Evolutionary conservation across 371 early-diverging fungal species (phyloP).

Genomic region (Nematocida ironsii): DNA sequence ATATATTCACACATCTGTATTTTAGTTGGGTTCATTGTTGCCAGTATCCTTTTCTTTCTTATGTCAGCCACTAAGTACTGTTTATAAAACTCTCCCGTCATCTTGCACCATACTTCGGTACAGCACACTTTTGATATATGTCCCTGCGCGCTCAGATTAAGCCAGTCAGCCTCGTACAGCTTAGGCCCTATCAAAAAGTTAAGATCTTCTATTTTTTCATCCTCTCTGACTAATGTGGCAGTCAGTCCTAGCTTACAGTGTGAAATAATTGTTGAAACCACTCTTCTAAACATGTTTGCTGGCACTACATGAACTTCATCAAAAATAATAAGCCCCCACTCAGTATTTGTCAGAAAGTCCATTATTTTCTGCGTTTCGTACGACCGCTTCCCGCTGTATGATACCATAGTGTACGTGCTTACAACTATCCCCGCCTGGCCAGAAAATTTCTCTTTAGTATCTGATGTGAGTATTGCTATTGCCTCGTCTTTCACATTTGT

Average conservation of each 20-base stretch:
- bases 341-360: slow-evolving; percentile 81
- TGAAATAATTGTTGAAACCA: slow-evolving; percentile 85
- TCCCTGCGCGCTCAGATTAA: slow-evolving; percentile 89
- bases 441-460: slow-evolving; percentile 78
- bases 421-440: slow-evolving; percentile 46
- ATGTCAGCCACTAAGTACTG: slow-evolving; percentile 76
- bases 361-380: slow-evolving; percentile 91
- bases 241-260: slow-evolving; percentile 96
- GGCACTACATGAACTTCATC: slow-evolving; percentile 99
- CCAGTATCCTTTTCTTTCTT: slow-evolving; percentile 76
- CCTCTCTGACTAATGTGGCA: slow-evolving; percentile 96
- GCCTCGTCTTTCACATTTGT: slow-evolving; percentile 82
- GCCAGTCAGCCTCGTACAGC: slow-evolving; percentile 99
- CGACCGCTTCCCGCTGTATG: slow-evolving; percentile 85
- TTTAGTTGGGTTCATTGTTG: slow-evolving; percentile 95
- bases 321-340: slow-evolving; percentile 94
- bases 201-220: slow-evolving; percentile 95
- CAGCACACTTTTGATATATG: slow-evolving; percentile 95
- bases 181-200: slow-evolving; percentile 99
- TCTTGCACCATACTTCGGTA: slow-evolving; percentile 97
- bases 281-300: slow-evolving; percentile 94
- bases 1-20: slow-evolving; percentile 93
- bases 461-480: slow-evolving; percentile 91
- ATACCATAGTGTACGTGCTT: slow-evolving; percentile 97
- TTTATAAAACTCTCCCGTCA: slow-evolving; percentile 93